Evolutionary conservation across 1,284 basidiomycete genomes (phyloP).

Genomic region (Pisolithus thermaeus): DNA sequence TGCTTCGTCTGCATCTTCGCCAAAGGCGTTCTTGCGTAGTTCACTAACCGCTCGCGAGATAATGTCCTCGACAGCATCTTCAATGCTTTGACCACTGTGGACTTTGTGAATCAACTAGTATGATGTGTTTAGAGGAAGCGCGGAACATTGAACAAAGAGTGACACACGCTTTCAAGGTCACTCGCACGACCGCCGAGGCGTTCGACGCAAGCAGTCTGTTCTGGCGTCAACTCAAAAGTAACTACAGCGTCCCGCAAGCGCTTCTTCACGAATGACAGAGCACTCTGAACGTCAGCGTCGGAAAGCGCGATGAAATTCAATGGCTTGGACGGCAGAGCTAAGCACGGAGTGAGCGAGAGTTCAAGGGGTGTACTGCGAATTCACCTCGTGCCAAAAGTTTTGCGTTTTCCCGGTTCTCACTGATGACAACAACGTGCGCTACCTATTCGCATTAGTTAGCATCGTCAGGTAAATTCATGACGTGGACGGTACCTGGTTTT

Average conservation of each 20-base stretch:
- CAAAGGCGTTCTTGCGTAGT: conserved; percentile 88
- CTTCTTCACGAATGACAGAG: conserved; percentile 76
- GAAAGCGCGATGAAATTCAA: conserved; percentile 72
- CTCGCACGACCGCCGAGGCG: conserved; percentile 84
- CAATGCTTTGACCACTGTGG: conserved; percentile 63
- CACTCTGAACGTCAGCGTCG: conserved; percentile 81
- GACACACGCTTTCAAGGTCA: conserved; percentile 73
- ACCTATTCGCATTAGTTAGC: conserved; percentile 35
- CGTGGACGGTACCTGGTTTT: conserved; percentile 56
- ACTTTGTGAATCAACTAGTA: conserved; percentile 82
- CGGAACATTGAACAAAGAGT: neutral
- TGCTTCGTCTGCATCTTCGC: conserved; percentile 85
- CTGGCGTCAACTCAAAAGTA: conserved; percentile 43
- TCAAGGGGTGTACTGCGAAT: neutral
- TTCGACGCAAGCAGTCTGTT: conserved; percentile 56
- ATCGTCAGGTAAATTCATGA: conserved; percentile 1
- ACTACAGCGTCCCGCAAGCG: conserved; percentile 65
- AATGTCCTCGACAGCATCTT: conserved; percentile 87
- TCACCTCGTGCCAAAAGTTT: conserved; percentile 79
- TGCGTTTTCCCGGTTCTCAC: conserved; percentile 84
- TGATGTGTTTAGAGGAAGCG: conserved; percentile 5
- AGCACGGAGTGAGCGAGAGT: neutral
- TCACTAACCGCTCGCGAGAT: conserved; percentile 76
- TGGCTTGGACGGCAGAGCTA: conserved; percentile 84
- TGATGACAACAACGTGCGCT: conserved; percentile 90